phyloP scores from a whole-genome alignment of 1,284 basidiomycete genomes.

The Chondrostereum purpureum region DNA sequence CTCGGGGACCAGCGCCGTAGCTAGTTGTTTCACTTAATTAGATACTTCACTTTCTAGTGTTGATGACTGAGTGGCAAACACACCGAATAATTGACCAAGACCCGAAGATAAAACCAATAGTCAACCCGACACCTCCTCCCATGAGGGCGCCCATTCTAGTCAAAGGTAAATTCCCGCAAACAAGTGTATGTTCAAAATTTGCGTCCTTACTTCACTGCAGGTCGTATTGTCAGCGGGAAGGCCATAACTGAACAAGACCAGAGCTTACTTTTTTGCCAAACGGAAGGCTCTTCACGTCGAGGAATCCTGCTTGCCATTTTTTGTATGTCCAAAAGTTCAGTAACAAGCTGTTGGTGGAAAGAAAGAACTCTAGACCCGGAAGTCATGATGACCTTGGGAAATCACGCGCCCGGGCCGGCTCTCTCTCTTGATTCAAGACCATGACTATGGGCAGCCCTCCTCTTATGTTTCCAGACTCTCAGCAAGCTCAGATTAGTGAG shows the following conservation, averaged over 20 bases:
- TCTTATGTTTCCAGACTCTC: slow-evolving; percentile 61
- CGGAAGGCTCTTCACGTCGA: slow-evolving; percentile 48
- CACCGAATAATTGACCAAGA: slow-evolving; percentile 85
- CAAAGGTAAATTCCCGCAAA: slow-evolving; percentile 8
- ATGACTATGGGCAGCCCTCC: slow-evolving; percentile 7
- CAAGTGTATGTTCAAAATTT: slow-evolving; percentile 6
- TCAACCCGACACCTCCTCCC: slow-evolving; percentile 88
- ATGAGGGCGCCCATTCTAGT: slow-evolving; percentile 87
- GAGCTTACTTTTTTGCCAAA: slow-evolving; percentile 78
- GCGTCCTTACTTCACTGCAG: slow-evolving; percentile 45
- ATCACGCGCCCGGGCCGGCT: not conserved
- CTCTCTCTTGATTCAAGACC: not conserved
- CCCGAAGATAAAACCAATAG: slow-evolving; percentile 95
- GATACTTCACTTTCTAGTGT: too few species aligned
- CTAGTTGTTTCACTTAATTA: too few species aligned
- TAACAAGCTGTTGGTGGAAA: slow-evolving; percentile 10
- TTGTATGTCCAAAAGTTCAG: too few species aligned
- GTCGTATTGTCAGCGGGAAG: slow-evolving; percentile 6
- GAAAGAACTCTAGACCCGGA: slow-evolving; percentile 2
- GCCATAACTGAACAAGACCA: slow-evolving; percentile 25
- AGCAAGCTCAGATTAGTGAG: slow-evolving; percentile 83
- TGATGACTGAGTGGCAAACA: too few species aligned
- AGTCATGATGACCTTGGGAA: slow-evolving; percentile 7
- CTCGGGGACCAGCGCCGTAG: slow-evolving; percentile 82
- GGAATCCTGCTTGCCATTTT: slow-evolving; percentile 38